Conservation (phyloP, 1,284 basidiomycete genomes). For the Boletus hoseneyae region DNA sequence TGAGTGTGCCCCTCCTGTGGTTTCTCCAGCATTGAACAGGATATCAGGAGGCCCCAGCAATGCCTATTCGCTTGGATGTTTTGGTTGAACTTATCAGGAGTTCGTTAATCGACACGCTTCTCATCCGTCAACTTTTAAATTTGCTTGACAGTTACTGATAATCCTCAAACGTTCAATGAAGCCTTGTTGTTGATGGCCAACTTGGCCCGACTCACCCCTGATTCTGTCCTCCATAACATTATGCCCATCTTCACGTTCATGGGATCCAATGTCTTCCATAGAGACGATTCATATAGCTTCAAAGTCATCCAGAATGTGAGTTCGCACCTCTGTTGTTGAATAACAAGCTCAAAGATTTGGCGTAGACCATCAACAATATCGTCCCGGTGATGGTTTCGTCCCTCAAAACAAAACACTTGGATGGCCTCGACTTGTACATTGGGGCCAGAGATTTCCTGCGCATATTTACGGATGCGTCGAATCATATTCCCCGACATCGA, state of each 20-base stretch:
- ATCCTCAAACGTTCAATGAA: conserved; percentile 94
- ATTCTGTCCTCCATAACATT: conserved; percentile 89
- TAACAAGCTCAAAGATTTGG: conserved; percentile 1
- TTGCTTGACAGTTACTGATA: conserved; percentile 63
- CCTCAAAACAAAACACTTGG: conserved; percentile 53
- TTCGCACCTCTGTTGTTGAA: not conserved
- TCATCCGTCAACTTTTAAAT: conserved; percentile 3
- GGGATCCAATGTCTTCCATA: conserved; percentile 93
- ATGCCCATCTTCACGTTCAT: conserved; percentile 99
- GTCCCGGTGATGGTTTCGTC: conserved; percentile 90
- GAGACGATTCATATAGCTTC: conserved; percentile 95
- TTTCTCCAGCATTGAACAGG: conserved; percentile 7
- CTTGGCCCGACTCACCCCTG: conserved; percentile 82
- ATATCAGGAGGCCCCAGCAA: conserved; percentile 45
- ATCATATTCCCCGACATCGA: conserved; percentile 85
- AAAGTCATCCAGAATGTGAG: conserved; percentile 88
- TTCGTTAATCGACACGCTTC: conserved; percentile 34
- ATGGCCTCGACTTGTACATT: conserved; percentile 59
- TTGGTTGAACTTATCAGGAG: conserved; percentile 85
- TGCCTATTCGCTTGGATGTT: conserved; percentile 68
- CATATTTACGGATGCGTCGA: conserved; percentile 87
- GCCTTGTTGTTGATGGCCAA: conserved; percentile 88
- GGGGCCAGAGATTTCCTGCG: conserved; percentile 72
- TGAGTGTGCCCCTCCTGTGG: conserved; percentile 28
- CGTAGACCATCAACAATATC: conserved; percentile 86